These are phyloP conservation scores for Cladosporium sp. DNA, from an alignment of 2,329 filamentous ascomycete species.

Conservation along the genomic window DNA sequence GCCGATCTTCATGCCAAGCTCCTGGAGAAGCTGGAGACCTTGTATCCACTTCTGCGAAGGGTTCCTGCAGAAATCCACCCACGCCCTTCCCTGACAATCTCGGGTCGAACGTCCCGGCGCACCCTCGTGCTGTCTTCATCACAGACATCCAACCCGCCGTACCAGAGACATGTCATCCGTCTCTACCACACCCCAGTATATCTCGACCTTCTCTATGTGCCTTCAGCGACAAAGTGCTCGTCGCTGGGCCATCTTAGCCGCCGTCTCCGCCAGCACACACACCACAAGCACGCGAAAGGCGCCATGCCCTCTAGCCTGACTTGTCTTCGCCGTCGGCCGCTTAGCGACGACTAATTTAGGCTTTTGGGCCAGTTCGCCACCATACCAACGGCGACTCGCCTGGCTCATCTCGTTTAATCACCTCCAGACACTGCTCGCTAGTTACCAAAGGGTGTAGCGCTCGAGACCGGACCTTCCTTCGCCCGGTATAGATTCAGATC, in stretches of 20 bases:
- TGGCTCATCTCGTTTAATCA: conserved; percentile 19
- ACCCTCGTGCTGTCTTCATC: conserved; percentile 8
- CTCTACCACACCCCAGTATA: neutral
- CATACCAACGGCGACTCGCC: conserved; percentile 1
- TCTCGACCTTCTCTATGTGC: neutral
- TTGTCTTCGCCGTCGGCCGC: conserved; percentile 3
- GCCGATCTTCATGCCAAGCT: conserved; percentile 11
- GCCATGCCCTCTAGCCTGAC: conserved; percentile 14
- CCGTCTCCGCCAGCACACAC: neutral
- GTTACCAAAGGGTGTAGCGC: conserved; percentile 16
- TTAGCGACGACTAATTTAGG: conserved; percentile 21
- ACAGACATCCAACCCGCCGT: neutral
- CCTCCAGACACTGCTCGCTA: conserved; percentile 6
- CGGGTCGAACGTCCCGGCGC: conserved; percentile 9
- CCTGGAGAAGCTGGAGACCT: conserved; percentile 16
- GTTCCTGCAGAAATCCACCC: conserved; percentile 11
- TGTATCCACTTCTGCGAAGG: conserved; percentile 14
- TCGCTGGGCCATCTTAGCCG: conserved; percentile 9
- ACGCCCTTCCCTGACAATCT: neutral
- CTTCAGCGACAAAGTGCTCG: neutral
- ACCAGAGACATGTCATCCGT: neutral
- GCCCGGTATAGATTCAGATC: conserved; percentile 13
- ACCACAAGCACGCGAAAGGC: neutral
- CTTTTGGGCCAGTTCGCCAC: conserved; percentile 15
- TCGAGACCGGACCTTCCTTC: conserved; percentile 2